Evolutionary conservation across 83 land plant species (phyloP).

Genomic region (Thuja plicata): DNA sequence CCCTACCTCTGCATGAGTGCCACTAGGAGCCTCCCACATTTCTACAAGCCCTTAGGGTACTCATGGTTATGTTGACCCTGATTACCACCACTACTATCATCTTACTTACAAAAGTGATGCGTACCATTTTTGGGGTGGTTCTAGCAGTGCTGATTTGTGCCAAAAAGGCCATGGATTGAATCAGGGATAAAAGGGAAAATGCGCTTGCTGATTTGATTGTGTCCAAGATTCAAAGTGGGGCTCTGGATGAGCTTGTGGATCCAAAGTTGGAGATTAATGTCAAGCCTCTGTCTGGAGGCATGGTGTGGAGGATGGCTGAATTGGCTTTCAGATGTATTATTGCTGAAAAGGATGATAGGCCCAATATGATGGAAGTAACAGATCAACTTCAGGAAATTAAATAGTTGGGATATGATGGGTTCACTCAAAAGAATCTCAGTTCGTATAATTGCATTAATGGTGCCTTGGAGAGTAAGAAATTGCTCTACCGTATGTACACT

Average conservation of each 20-base stretch:
- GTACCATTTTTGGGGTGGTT: no score
- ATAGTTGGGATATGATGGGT: not conserved
- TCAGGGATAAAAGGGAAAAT: no score
- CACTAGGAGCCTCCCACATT: no score
- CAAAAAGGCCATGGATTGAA: no score
- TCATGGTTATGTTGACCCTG: no score
- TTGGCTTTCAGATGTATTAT: conserved; percentile 44
- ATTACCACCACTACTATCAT: no score
- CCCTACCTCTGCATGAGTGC: no score
- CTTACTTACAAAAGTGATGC: no score
- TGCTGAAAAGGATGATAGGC: conserved; percentile 31
- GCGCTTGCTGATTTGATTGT: conserved; percentile 28
- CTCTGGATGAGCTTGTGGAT: conserved; percentile 41
- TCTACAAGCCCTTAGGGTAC: no score
- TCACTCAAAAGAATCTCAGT: not conserved
- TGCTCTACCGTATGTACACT: conserved; percentile 7
- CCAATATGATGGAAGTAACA: conserved; percentile 39
- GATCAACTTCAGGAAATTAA: conserved; percentile 26
- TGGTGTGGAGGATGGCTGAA: conserved; percentile 28
- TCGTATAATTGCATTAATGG: not conserved
- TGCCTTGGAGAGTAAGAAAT: not conserved
- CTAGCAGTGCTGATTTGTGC: no score
- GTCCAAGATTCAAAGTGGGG: conserved; percentile 25
- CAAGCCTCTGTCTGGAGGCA: not conserved
- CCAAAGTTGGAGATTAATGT: conserved; percentile 16